Percentiles rank a stretch among this genome's conserved stretches.
phyloP scores from a whole-genome alignment of 2,329 filamentous ascomycete species.

The Aspergillus sp. region DNA sequence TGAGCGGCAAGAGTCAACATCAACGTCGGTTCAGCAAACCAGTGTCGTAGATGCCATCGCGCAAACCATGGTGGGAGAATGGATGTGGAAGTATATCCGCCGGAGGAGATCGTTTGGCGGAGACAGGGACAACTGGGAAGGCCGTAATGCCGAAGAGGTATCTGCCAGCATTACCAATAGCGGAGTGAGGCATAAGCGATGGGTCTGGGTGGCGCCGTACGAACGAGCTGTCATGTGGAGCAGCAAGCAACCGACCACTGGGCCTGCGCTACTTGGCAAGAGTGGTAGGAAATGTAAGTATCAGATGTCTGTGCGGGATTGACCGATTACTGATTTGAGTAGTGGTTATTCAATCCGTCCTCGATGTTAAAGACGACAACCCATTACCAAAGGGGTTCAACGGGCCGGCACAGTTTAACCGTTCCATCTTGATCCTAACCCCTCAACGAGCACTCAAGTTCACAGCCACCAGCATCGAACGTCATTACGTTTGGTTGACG shows the following conservation, averaged over 20 bases:
- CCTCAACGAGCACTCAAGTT: slow-evolving; percentile 94
- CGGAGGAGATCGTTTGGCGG: slow-evolving; percentile 86
- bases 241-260: slow-evolving; percentile 90
- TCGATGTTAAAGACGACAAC: slow-evolving; percentile 95
- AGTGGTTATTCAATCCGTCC: slow-evolving; percentile 94
- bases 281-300: slow-evolving; percentile 87
- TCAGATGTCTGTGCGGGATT: slow-evolving; percentile 2
- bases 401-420: slow-evolving; percentile 67
- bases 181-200: slow-evolving; percentile 81
- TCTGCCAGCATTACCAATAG: slow-evolving; percentile 66
- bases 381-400: slow-evolving; percentile 70
- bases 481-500: slow-evolving; percentile 93
- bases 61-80: slow-evolving; percentile 94
- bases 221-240: slow-evolving; percentile 97
- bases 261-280: slow-evolving; percentile 87
- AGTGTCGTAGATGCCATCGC: slow-evolving; percentile 95
- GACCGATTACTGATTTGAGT: slow-evolving; percentile 15
- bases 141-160: slow-evolving; percentile 64
- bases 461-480: slow-evolving; percentile 76
- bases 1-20: slow-evolving; percentile 51
- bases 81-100: slow-evolving; percentile 51
- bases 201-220: slow-evolving; percentile 98
- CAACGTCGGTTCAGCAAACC: slow-evolving; percentile 64
- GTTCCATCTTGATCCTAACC: slow-evolving; percentile 92
- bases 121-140: slow-evolving; percentile 50